Conservation (phyloP, 2,329 filamentous ascomycete species). For the Colletotrichum graminicola region DNA sequence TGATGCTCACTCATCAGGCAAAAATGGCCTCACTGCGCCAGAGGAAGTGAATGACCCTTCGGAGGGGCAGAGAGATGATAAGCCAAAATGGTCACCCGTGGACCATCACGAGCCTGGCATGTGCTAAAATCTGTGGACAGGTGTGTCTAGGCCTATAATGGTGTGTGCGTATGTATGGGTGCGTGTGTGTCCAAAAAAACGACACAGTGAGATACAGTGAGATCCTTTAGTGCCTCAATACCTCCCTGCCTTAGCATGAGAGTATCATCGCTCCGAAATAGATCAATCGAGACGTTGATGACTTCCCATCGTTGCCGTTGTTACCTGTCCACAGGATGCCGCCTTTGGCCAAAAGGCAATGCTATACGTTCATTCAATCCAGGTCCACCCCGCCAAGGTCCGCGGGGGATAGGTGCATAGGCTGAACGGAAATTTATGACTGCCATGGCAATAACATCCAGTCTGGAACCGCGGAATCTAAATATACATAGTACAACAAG, state of each 20-base stretch:
- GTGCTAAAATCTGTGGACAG: slow-evolving; percentile 6
- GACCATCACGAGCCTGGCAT: slow-evolving; percentile 32
- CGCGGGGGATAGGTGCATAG: neutral
- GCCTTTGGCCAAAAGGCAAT: slow-evolving; percentile 12
- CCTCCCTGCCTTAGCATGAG: slow-evolving; percentile 7
- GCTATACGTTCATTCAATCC: slow-evolving; percentile 8
- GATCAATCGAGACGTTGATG: slow-evolving; percentile 11
- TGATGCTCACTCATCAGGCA: slow-evolving; percentile 25
- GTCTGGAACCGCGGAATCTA: slow-evolving; percentile 25
- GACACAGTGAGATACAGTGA: slow-evolving; percentile 5
- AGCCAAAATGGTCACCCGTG: slow-evolving; percentile 25
- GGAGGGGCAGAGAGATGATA: slow-evolving; percentile 1
- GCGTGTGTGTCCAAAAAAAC: slow-evolving; percentile 13
- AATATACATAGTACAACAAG: neutral
- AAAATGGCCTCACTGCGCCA: slow-evolving; percentile 1
- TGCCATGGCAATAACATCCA: slow-evolving; percentile 27
- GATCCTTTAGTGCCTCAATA: neutral
- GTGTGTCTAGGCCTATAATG: slow-evolving; percentile 15
- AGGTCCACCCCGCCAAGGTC: neutral
- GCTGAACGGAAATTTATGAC: slow-evolving; percentile 11
- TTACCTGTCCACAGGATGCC: slow-evolving; percentile 12
- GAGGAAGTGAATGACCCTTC: slow-evolving; percentile 9
- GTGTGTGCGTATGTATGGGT: neutral
- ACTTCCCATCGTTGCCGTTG: neutral
- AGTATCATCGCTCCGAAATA: slow-evolving; percentile 27